Percentiles rank a stretch among this genome's conserved stretches.
Conservation (phyloP, 306 rosid species). For the Cucumis sativus region DNA sequence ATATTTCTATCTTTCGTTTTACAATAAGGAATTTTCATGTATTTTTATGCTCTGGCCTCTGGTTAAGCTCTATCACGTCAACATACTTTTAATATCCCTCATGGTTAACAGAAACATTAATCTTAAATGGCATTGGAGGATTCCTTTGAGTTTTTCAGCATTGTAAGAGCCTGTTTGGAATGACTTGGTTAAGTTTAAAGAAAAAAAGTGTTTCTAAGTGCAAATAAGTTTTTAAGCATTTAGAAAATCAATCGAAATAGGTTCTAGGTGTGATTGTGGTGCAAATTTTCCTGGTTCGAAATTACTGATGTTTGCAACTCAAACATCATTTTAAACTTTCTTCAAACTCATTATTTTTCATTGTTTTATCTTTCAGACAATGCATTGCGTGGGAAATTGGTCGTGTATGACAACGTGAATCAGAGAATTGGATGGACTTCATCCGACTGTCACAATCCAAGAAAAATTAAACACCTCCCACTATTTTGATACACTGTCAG, state of each 20-base stretch:
- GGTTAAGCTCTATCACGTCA: background rate
- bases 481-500: conserved; percentile 8
- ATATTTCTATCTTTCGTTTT: background rate
- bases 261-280: background rate
- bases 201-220: no score
- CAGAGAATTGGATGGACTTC: conserved; percentile 57
- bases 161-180: background rate
- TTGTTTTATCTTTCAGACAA: conserved; percentile 33
- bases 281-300: background rate
- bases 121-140: background rate
- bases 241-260: background rate
- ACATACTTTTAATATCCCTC: background rate
- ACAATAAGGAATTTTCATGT: background rate
- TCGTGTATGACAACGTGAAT: conserved; percentile 63
- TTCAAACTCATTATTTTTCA: background rate
- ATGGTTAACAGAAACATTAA: background rate
- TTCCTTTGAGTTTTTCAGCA: background rate
- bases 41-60: background rate
- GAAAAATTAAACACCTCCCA: conserved; percentile 23
- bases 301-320: background rate
- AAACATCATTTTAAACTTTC: background rate
- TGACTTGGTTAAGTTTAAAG: no score
- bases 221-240: no score
- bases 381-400: conserved; percentile 55
- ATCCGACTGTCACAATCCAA: conserved; percentile 39